Evolutionary conservation across 805 yeast genomes (phyloP), one percentile per base, ranked within the genome.

Genomic region (Lipomyces mesembrius): DNA sequence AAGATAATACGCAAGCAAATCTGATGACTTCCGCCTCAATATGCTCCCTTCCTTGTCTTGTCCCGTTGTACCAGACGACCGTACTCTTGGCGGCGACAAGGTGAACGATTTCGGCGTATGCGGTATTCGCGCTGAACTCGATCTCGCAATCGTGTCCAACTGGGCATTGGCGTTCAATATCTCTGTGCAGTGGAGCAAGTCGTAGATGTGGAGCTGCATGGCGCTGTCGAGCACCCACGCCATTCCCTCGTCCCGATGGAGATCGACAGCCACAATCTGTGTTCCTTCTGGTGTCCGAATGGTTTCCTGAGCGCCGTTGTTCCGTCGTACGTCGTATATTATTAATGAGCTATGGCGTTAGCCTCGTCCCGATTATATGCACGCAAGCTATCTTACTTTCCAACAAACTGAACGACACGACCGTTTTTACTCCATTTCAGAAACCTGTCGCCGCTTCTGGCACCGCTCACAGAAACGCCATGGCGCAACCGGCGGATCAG

Each of bases 401-500:
- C 61, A 2, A 63, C 9, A 51, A 29, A 49, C 22, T 64, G 67
- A 8, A 68, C 68, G 12, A 67, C 71, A 5, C 71, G 66, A 3
- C 71, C 71, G 37, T 68, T 68, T 32, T 68, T 68, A 51, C 70
- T 62, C 71, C 71, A 68, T 29, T 59, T 61, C 25, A 68, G 37
- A 17, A 52, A 59, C 5, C 65, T 65, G n/a, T 27, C 64, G 17
- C 22, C 49, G n/a, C n/a, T 39, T 14, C 32, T 14, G 27, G 25
- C 37, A 14, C 22, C 11, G 5, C 2, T 14, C n/a, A n/a, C 22
- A 7, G 37, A 3, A n/a, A 25, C n/a, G 7, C 51, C 62, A 20
- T 57, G 61, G 4, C 29, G 55, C 49, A 68, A 51, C 29, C 66
- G 55, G 25, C 71, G 67, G 49, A 68, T 68, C 54, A 68, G 61